phyloP scores from a whole-genome alignment of 352 stramenopile genomes.

The Phytophthora ramorum region DNA sequence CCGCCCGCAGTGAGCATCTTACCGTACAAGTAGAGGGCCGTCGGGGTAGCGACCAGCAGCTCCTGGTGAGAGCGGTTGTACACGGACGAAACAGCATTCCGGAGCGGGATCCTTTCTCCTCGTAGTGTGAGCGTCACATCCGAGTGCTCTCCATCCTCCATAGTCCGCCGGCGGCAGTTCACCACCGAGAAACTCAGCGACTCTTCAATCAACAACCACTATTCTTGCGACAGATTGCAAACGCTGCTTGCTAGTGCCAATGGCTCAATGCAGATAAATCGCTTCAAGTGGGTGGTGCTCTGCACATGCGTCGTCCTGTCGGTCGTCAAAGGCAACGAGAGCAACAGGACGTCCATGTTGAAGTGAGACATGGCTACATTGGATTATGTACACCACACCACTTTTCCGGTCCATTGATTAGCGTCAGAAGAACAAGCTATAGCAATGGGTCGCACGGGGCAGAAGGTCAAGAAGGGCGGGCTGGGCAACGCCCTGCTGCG shows the following conservation, averaged over 20 bases:
- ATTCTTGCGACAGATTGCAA: not conserved
- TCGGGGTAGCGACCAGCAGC: constrained; percentile 48
- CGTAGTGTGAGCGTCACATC: constrained; percentile 55
- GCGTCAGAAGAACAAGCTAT: constrained; percentile 3
- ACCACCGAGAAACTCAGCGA: constrained; percentile 11
- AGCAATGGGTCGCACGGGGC: constrained; percentile 76
- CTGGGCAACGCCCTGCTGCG: constrained; percentile 80
- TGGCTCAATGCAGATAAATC: not conserved
- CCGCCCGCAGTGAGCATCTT: constrained; percentile 52
- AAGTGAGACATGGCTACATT: constrained; percentile 17
- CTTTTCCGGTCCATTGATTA: constrained; percentile 27
- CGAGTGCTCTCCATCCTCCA: not conserved
- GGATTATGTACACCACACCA: not conserved
- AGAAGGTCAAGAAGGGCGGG: constrained; percentile 76
- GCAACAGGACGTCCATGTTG: not conserved
- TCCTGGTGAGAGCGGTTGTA: constrained; percentile 43
- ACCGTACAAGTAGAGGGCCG: constrained; percentile 50
- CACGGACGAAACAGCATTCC: constrained; percentile 49
- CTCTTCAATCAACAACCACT: constrained; percentile 1
- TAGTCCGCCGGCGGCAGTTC: not conserved
- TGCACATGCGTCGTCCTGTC: not conserved
- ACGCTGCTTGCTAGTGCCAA: not conserved
- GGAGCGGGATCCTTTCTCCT: constrained; percentile 49
- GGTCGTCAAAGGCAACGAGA: not conserved
- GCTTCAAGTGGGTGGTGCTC: not conserved